Conservation (phyloP, 1,139 yeast genomes). For the Scheffersomyces quercinus region DNA sequence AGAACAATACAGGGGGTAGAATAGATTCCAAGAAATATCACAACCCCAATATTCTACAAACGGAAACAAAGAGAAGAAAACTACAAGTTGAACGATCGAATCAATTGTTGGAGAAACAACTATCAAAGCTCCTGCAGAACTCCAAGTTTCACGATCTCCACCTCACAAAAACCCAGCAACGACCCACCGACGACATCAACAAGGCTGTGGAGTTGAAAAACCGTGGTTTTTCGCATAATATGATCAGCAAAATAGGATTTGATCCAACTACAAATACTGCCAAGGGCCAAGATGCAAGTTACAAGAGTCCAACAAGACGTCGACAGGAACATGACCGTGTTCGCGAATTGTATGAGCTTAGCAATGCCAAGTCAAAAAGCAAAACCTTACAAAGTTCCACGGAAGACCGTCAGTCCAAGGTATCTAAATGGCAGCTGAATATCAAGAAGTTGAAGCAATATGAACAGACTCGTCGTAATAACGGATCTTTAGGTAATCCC, state of each 20-base stretch:
- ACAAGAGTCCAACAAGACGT: conserved; percentile 13
- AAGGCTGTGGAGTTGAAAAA: conserved; percentile 4
- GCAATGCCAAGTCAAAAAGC: conserved; percentile 16
- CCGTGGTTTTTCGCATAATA: conserved; percentile 35
- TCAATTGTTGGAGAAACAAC: conserved; percentile 33
- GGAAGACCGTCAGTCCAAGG: conserved; percentile 16
- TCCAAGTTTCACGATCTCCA: conserved; percentile 17
- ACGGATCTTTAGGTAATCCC: too few relatives aligned
- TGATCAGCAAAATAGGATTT: conserved; percentile 48
- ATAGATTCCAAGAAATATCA: conserved; percentile 42
- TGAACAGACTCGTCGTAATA: conserved; percentile 7
- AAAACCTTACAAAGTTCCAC: conserved; percentile 21
- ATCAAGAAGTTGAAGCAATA: conserved; percentile 17
- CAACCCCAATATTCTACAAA: conserved; percentile 47
- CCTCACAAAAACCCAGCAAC: conserved; percentile 19
- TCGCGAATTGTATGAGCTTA: conserved; percentile 26
- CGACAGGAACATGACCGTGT: conserved; percentile 14
- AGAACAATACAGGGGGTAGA: conserved; percentile 25
- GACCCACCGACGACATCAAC: conserved; percentile 16
- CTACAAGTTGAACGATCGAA: conserved; percentile 34
- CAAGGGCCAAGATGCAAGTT: conserved; percentile 4
- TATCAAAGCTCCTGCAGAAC: conserved; percentile 16
- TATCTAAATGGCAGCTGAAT: conserved; percentile 24
- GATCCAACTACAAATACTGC: conserved; percentile 43
- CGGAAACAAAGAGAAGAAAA: conserved; percentile 35